Base-by-base conservation (phyloP, 257 asterid genomes). In the Linaria vulgaris region DNA sequence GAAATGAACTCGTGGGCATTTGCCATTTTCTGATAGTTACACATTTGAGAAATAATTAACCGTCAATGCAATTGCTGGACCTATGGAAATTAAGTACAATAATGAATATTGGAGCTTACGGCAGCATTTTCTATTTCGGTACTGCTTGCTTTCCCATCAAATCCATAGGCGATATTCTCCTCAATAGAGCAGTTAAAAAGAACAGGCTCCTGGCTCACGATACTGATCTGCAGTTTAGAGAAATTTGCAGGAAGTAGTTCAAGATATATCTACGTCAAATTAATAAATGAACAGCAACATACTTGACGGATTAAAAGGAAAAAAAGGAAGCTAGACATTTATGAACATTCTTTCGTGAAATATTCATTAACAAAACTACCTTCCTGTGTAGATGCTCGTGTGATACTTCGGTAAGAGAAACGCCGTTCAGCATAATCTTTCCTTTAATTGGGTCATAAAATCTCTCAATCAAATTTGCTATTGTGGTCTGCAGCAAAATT, bases 131-230 rank as follows among this genome's bases (percentile, higher is more conserved):
- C 95, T 41, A 89, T 79, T 14, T 83, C 91, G 0, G 34, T 31
- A 55, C 46, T 72, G 86, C 86, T 85, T 72, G 91, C 91, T 79
- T 81, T 81, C 39, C 95, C 88, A 49, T 79, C 85, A 54, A 85
- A 68, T 59, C 95, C 94, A 64, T 87, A 89, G 52, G 95, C 95
- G 49, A 87, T 90, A 69, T 90, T 90, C 78, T 85, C 97, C 75
- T 81, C 88, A 0, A 90, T 83, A 10, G 96, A 85, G 68, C 97
- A 83, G 76, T 87, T 90, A 79, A 90, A 90, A 44, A 90, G 95
- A 69, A 87, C 83, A 19, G 96, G 95, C 45, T 90, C 96, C 63
- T 90, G 97, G 79, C 97, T 87, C 80, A 87, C 97, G 56, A 83
- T 90, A 66, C 97, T 85, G 75, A 87, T 77, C 96, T 85, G 79